Conservation (phyloP, 495 filamentous ascomycete species). For the Coniosporium apollinis region DNA sequence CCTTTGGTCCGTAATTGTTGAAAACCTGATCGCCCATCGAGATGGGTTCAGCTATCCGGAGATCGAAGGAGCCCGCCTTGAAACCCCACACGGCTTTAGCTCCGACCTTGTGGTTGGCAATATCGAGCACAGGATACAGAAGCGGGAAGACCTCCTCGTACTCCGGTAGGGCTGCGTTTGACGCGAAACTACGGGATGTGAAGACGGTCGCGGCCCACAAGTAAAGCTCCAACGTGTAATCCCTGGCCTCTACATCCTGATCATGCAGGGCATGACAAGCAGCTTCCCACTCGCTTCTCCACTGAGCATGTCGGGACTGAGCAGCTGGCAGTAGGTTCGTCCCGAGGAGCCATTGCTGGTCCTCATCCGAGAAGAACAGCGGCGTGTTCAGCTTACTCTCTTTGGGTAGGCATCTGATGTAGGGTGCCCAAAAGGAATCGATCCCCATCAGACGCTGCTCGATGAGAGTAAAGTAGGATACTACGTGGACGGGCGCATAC, state of each 20-base stretch:
- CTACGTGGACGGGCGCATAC: too few species aligned
- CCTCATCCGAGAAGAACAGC: conserved; percentile 38
- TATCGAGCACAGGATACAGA: conserved; percentile 45
- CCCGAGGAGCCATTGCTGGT: conserved; percentile 39
- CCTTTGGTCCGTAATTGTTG: conserved; percentile 54
- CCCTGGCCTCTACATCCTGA: conserved; percentile 18
- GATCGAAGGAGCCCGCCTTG: conserved; percentile 27
- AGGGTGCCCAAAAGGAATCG: conserved; percentile 45
- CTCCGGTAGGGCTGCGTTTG: conserved; percentile 29
- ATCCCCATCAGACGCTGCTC: conserved; percentile 33
- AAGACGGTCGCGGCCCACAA: conserved; percentile 49
- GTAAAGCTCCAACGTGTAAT: conserved; percentile 36
- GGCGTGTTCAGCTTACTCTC: conserved; percentile 36
- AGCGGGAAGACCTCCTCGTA: conserved; percentile 26
- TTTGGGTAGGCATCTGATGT: conserved; percentile 39
- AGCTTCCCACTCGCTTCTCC: conserved; percentile 34
- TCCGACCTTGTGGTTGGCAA: conserved; percentile 40
- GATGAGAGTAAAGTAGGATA: conserved; percentile 37
- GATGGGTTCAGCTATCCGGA: conserved; percentile 32
- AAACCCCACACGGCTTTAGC: conserved; percentile 47
- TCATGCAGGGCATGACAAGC: conserved; percentile 23
- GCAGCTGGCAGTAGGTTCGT: conserved; percentile 40
- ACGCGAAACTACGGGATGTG: conserved; percentile 37
- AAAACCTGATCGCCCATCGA: conserved; percentile 35
- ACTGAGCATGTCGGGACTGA: conserved; percentile 25